Base-by-base conservation (phyloP, 768 basidiomycete genomes). In the Lentinus brumalis region DNA sequence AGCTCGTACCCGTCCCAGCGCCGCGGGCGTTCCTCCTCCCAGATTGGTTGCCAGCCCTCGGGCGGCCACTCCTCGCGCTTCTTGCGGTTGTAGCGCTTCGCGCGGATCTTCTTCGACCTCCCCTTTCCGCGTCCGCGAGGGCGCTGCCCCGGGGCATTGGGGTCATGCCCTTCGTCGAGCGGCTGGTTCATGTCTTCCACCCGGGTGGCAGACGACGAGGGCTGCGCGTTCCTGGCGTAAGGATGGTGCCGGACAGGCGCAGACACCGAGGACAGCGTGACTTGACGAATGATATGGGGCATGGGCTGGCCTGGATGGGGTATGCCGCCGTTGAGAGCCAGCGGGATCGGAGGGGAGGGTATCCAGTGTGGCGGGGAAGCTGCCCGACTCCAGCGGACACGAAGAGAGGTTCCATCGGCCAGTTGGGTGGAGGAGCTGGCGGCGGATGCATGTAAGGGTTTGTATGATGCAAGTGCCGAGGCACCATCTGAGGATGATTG, bases 11-110 rank as follows among this genome's bases (percentile, higher is more conserved):
- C 30, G 18, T 40, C 53, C 53, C 53, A 55, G 21, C 39, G 18
- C 53, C 53, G 53, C 53, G 53, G 53, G 41, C 53, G 53, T 41
- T 55, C 53, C 53, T 55, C 53, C 41, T 55, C 53, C 53, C 53
- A 55, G 42, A 55, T 55, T n/a, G 53, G 53, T 29, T n/a, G 32
- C 53, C 53, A 55, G 26, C 53, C 53, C 41, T 44, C 26, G 10
- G 53, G 53, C 41, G 53, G 53, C 53, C 53, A 55, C 53, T 55
- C 53, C 53, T 55, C 53, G 41, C 44, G 40, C 44, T 55, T 55
- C 53, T 55, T 55, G 10, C 53, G 53, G 41, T 55, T 55, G 53
- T 55, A 55, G 21, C 53, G 53, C 42, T 55, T 55, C 41, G 53
- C 53, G 29, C 53, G 53, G 11, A 44, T 10, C 41, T 39, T 45